Evolutionary conservation across 2,329 filamentous ascomycete species (phyloP).

Genomic region (Fusarium nelsonii): DNA sequence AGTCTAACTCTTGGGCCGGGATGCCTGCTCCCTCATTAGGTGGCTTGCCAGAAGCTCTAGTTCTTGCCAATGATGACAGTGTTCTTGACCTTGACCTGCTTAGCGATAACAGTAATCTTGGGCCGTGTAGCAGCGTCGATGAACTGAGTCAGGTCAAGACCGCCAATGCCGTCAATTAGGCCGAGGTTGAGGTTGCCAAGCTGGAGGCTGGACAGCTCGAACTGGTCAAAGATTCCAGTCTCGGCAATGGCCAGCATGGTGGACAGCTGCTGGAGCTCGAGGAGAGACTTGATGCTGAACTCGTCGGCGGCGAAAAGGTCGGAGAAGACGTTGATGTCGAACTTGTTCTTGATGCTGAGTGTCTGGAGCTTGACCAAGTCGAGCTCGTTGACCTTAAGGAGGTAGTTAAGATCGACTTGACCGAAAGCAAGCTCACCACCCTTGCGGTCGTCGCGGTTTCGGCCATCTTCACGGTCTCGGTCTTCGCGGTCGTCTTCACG

Average conservation of each 20-base stretch:
- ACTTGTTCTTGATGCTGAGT: slow-evolving; percentile 58
- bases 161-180: slow-evolving; percentile 47
- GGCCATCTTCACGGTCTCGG: background rate
- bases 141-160: slow-evolving; percentile 49
- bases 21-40: slow-evolving; percentile 33
- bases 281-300: slow-evolving; percentile 57
- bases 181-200: slow-evolving; percentile 50
- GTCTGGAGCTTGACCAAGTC: slow-evolving; percentile 58
- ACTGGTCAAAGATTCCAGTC: slow-evolving; percentile 49
- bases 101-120: slow-evolving; percentile 49
- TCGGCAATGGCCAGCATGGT: slow-evolving; percentile 53
- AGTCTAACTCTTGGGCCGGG: slow-evolving; percentile 15
- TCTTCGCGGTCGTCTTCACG: slow-evolving; percentile 5
- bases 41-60: background rate
- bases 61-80: slow-evolving; percentile 3
- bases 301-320: slow-evolving; percentile 56
- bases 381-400: slow-evolving; percentile 61
- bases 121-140: slow-evolving; percentile 46
- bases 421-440: slow-evolving; percentile 58
- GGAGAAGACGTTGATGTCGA: slow-evolving; percentile 60
- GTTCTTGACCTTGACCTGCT: slow-evolving; percentile 35
- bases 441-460: background rate
- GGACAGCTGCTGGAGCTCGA: slow-evolving; percentile 58
- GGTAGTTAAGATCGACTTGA: slow-evolving; percentile 59
- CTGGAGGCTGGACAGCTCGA: slow-evolving; percentile 47